A percentile compares a stretch with the other conserved stretches of the same genome.
phyloP scores from a whole-genome alignment of 2,329 filamentous ascomycete species.

The Periconia macrospinosa region DNA sequence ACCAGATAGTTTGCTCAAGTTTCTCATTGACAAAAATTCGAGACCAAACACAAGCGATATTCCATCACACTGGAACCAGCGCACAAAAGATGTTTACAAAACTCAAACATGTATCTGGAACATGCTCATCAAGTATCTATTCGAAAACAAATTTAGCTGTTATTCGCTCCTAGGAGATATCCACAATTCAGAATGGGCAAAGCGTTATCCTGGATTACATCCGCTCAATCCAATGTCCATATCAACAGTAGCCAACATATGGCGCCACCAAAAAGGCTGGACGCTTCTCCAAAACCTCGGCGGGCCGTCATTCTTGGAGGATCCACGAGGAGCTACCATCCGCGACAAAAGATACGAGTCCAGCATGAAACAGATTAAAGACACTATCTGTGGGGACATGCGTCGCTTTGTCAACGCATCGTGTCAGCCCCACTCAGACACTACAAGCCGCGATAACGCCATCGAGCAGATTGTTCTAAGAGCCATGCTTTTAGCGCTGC shows the following conservation, averaged over 20 bases:
- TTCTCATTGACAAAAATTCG: background rate
- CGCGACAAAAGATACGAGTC: background rate
- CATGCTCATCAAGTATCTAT: background rate
- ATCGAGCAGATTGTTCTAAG: background rate
- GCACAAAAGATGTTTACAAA: background rate
- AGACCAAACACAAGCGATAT: too few species aligned
- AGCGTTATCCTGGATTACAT: background rate
- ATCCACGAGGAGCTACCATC: background rate
- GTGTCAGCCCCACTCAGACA: background rate
- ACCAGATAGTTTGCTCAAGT: background rate
- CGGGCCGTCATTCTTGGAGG: background rate
- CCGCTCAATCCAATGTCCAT: background rate
- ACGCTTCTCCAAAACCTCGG: background rate
- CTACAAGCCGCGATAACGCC: background rate
- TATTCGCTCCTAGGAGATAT: background rate
- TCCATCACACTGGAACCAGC: background rate
- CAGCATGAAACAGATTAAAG: background rate
- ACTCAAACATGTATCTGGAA: background rate
- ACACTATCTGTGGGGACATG: background rate
- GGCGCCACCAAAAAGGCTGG: background rate
- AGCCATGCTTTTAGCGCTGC: background rate
- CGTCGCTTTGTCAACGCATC: background rate
- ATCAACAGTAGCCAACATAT: background rate
- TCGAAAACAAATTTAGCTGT: background rate
- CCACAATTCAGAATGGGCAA: background rate